Percentiles rank a stretch among this genome's conserved stretches.
phyloP scores from a whole-genome alignment of 805 yeast genomes.

The Myxozyma sirexii region DNA sequence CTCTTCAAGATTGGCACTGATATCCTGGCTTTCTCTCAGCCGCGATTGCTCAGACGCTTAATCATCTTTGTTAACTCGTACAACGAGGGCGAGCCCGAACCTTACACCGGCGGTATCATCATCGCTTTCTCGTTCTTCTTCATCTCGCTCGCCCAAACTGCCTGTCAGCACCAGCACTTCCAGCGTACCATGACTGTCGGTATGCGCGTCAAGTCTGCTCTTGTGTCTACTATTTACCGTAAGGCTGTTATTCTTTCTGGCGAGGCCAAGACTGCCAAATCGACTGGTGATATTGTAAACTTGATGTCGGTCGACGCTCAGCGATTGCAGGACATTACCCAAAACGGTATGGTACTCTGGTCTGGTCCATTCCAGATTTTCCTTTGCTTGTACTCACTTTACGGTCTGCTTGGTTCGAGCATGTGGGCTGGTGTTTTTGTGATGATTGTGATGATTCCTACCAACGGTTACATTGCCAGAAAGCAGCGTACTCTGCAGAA shows the following conservation, averaged over 20 bases:
- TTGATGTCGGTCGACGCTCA: slow-evolving; percentile 74
- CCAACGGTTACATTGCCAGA: slow-evolving; percentile 70
- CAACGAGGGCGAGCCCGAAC: slow-evolving; percentile 44
- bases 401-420: slow-evolving; percentile 69
- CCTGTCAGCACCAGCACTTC: slow-evolving; percentile 67
- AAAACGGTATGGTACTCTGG: slow-evolving; percentile 80
- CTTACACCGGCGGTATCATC: slow-evolving; percentile 61
- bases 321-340: slow-evolving; percentile 66
- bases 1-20: slow-evolving; percentile 74
- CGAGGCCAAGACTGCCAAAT: slow-evolving; percentile 58
- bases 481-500: slow-evolving; percentile 73
- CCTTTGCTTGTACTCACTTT: slow-evolving; percentile 74
- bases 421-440: slow-evolving; percentile 95
- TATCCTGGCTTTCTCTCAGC: slow-evolving; percentile 80
- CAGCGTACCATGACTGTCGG: slow-evolving; percentile 57
- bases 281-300: slow-evolving; percentile 81
- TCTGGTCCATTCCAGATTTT: slow-evolving; percentile 91
- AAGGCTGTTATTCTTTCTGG: slow-evolving; percentile 72
- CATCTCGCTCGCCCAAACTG: slow-evolving; percentile 62
- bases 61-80: slow-evolving; percentile 63
- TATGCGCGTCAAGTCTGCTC: slow-evolving; percentile 63
- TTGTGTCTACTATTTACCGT: slow-evolving; percentile 67
- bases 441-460: slow-evolving; percentile 79
- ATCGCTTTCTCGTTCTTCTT: slow-evolving; percentile 67
- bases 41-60: slow-evolving; percentile 71